phyloP scores from a whole-genome alignment of 169 alveolate species.

The Plasmodium cynomolgi region DNA sequence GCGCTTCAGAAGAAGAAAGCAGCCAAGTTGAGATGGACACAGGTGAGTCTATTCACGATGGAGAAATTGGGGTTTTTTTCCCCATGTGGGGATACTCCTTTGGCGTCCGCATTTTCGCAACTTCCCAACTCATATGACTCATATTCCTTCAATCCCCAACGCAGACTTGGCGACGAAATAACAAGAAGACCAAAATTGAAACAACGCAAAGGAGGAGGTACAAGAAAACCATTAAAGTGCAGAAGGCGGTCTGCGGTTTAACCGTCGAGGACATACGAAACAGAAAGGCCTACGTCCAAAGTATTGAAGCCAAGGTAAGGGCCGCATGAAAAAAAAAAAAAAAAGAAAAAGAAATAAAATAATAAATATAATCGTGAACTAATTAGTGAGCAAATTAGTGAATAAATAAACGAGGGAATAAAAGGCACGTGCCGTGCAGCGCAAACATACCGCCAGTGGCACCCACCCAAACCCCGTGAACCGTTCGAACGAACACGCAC shows the following conservation, averaged over 20 bases:
- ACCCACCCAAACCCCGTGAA: neutral
- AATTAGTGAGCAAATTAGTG: neutral
- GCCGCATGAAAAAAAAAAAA: neutral
- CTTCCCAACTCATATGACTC: neutral
- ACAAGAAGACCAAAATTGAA: slow-evolving; percentile 93
- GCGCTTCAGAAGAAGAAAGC: slow-evolving; percentile 95
- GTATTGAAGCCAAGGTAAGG: slow-evolving; percentile 67
- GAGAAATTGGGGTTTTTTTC: neutral
- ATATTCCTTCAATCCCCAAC: neutral
- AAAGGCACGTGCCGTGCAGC: neutral
- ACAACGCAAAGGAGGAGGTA: slow-evolving; percentile 85
- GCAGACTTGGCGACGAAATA: slow-evolving; percentile 96
- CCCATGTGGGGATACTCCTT: neutral
- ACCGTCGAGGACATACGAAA: slow-evolving; percentile 94
- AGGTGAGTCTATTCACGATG: slow-evolving; percentile 45
- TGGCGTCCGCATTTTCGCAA: neutral
- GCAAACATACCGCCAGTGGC: neutral
- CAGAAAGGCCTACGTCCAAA: slow-evolving; percentile 61
- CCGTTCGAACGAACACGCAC: neutral
- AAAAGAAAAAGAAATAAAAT: neutral
- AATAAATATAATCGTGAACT: neutral
- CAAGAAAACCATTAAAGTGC: slow-evolving; percentile 90
- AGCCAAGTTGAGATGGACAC: slow-evolving; percentile 97
- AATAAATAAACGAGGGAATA: neutral
- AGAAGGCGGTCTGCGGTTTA: slow-evolving; percentile 97